phyloP scores from a whole-genome alignment of 768 basidiomycete species.

The Gloeostereum incarnatum region DNA sequence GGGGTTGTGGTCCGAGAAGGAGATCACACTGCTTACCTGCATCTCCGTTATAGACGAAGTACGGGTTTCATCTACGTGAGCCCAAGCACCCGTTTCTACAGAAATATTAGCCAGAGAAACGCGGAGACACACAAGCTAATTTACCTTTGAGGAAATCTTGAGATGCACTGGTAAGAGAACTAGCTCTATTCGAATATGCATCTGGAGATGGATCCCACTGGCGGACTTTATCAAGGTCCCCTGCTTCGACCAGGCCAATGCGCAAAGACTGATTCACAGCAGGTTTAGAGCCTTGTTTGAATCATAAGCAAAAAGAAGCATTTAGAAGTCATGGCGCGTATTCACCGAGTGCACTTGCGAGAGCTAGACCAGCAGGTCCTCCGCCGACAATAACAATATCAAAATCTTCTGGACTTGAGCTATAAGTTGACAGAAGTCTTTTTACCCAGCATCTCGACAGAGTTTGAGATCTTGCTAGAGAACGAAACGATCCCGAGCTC shows the following conservation, averaged over 20 bases:
- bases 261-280: slow-evolving; percentile 41
- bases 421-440: too few relatives aligned
- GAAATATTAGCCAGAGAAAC: background rate
- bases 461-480: too few relatives aligned
- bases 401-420: too few relatives aligned
- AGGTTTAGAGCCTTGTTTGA: slow-evolving; percentile 39
- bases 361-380: slow-evolving; percentile 83
- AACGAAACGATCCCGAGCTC: too few relatives aligned
- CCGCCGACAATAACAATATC: slow-evolving; percentile 95
- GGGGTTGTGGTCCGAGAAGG: background rate
- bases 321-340: slow-evolving; percentile 12
- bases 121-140: slow-evolving; percentile 1
- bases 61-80: slow-evolving; percentile 54
- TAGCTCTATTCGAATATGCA: slow-evolving; percentile 75
- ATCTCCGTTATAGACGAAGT: slow-evolving; percentile 76
- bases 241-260: slow-evolving; percentile 75
- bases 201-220: slow-evolving; percentile 52
- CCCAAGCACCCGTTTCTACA: slow-evolving; percentile 81
- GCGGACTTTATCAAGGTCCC: slow-evolving; percentile 59
- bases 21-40: slow-evolving; percentile 56
- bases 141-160: slow-evolving; percentile 57
- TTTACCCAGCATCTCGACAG: too few relatives aligned
- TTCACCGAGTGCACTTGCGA: slow-evolving; percentile 85
- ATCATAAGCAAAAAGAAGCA: background rate
- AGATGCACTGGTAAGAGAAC: slow-evolving; percentile 75